phyloP scores from a whole-genome alignment of 495 filamentous ascomycete species.

The Penicillium longicatenatum region DNA sequence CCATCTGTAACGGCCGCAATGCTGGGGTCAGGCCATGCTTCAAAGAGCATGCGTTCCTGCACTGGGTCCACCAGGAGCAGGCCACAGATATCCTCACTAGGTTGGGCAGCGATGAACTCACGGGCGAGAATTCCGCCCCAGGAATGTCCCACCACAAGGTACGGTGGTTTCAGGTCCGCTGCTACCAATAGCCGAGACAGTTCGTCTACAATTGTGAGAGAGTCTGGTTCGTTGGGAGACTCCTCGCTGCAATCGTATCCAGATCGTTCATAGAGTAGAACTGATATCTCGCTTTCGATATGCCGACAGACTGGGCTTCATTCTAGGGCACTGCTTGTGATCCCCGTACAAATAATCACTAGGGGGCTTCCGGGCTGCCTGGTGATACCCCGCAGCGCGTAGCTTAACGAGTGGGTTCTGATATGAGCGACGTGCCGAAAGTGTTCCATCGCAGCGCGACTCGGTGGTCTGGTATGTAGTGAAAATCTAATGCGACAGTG shows the following conservation, averaged over 20 bases:
- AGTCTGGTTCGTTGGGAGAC: not conserved
- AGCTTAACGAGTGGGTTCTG: constrained; percentile 13
- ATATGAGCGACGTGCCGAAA: constrained; percentile 10
- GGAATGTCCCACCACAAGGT: not conserved
- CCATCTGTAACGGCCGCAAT: not conserved
- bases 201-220: not conserved
- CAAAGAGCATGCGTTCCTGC: constrained; percentile 13
- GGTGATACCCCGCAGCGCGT: constrained; percentile 6
- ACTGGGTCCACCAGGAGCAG: not conserved
- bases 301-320: constrained; percentile 11
- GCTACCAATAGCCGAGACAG: not conserved
- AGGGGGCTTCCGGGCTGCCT: constrained; percentile 5
- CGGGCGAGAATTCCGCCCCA: not conserved
- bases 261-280: not conserved
- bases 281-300: constrained; percentile 3
- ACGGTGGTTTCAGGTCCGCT: not conserved
- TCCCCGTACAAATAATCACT: constrained; percentile 2
- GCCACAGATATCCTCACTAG: not conserved
- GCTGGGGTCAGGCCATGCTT: constrained; percentile 8
- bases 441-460: constrained; percentile 4
- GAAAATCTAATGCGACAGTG: too few relatives aligned
- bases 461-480: too few relatives aligned
- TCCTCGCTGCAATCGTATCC: not conserved
- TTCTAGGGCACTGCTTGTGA: constrained; percentile 13
- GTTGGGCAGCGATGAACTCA: not conserved